A percentile compares a stretch with the other conserved stretches of the same genome.
Conservation (phyloP, 192 early-diverging fungal genomes). For the Globomyces pollinis-pini region DNA sequence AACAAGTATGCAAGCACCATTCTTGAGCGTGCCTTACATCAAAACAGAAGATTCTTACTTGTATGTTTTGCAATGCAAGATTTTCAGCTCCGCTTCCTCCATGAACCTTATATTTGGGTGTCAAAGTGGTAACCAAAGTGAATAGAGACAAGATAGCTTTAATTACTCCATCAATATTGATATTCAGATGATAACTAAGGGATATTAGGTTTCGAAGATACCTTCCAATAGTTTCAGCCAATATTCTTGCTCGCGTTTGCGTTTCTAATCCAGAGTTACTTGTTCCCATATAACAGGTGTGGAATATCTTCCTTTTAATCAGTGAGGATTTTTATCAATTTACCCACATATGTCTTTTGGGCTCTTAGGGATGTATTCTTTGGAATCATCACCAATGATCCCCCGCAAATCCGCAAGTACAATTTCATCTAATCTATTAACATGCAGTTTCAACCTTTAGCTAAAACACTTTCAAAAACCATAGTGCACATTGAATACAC, state of each 20-base stretch:
- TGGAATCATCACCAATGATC: conserved; percentile 47
- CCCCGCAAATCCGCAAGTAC: conserved; percentile 68
- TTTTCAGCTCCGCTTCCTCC: conserved; percentile 85
- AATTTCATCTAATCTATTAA: conserved; percentile 38
- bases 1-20: conserved; percentile 95
- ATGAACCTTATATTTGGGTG: conserved; percentile 71
- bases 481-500: conserved; percentile 87
- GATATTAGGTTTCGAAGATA: conserved; percentile 9
- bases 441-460: conserved; percentile 37
- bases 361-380: conserved; percentile 62
- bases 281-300: conserved; percentile 96
- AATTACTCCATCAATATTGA: conserved; percentile 83
- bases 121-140: conserved; percentile 58
- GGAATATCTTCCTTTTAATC: conserved; percentile 60
- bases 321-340: too few relatives aligned
- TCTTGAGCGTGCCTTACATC: conserved; percentile 83
- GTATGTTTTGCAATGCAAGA: conserved; percentile 94
- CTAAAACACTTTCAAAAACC: conserved; percentile 56
- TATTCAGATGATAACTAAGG: conserved; percentile 79
- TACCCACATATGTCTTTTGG: conserved; percentile 75
- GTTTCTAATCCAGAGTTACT: conserved; percentile 85
- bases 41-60: too few relatives aligned
- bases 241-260: conserved; percentile 61
- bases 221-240: conserved; percentile 75
- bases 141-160: conserved; percentile 70